Evolutionary conservation across 495 filamentous ascomycete species (phyloP).

Genomic region (Penicillium malachiteum): DNA sequence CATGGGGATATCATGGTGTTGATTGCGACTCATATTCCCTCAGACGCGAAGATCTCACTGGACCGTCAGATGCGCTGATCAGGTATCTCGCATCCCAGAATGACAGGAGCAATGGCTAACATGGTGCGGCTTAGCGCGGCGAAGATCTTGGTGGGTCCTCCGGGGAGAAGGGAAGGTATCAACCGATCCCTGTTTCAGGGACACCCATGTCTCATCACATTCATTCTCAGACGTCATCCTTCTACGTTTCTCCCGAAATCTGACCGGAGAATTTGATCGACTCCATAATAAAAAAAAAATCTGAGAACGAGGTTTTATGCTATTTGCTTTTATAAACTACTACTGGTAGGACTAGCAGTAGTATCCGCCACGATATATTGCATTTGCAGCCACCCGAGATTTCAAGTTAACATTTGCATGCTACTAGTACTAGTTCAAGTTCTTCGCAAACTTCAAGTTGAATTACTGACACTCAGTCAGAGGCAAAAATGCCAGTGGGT

Average conservation of each 20-base stretch:
- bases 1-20: too few relatives aligned
- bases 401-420: too few relatives aligned
- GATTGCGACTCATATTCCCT: not conserved
- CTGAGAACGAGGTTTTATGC: not conserved
- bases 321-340: not conserved
- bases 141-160: slow-evolving; percentile 11
- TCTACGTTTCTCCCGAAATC: too few relatives aligned
- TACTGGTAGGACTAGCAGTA: not conserved
- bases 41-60: too few relatives aligned
- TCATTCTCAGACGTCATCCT: not conserved
- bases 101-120: not conserved
- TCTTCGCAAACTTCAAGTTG: too few relatives aligned
- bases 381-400: not conserved
- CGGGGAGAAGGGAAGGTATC: slow-evolving; percentile 8
- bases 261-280: not conserved
- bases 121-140: slow-evolving; percentile 14
- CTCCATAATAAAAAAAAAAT: not conserved
- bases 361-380: not conserved
- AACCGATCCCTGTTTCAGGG: slow-evolving; percentile 15
- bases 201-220: not conserved
- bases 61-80: not conserved
- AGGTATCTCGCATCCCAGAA: not conserved
- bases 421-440: too few relatives aligned
- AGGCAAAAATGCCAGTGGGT: too few relatives aligned
- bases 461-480: too few relatives aligned